These are phyloP conservation scores for Schizosaccharomyces versatilis DNA, from an alignment of 1,139 yeast genomes.

Conservation along the genomic window DNA sequence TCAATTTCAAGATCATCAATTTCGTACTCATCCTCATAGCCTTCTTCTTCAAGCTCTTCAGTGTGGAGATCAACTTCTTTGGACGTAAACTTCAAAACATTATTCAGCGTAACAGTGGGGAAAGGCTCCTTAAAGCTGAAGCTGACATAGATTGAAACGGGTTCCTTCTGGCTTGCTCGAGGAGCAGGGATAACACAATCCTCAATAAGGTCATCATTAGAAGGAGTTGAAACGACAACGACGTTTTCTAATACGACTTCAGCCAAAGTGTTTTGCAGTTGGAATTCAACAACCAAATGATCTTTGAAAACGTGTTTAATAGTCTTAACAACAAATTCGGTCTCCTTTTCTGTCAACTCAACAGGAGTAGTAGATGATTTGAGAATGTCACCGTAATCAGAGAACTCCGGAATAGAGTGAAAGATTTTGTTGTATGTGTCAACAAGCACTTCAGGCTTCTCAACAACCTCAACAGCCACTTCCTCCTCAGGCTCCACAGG, in stretches of 20 bases:
- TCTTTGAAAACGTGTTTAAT: constrained; percentile 60
- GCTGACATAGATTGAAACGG: constrained; percentile 62
- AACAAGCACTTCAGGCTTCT: constrained; percentile 16
- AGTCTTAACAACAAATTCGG: constrained; percentile 75
- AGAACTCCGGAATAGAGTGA: constrained; percentile 37
- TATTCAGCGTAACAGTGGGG: constrained; percentile 36
- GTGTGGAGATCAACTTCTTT: constrained; percentile 64
- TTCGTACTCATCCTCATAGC: constrained; percentile 78
- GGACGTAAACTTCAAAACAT: constrained; percentile 50
- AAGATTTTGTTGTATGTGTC: constrained; percentile 22
- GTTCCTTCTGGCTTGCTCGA: constrained; percentile 44
- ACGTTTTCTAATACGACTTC: constrained; percentile 62
- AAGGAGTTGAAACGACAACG: constrained; percentile 45
- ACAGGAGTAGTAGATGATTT: constrained; percentile 41
- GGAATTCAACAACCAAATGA: constrained; percentile 57
- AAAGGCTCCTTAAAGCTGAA: constrained; percentile 36
- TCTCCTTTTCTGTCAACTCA: constrained; percentile 73
- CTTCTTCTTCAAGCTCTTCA: constrained; percentile 56
- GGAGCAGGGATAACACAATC: constrained; percentile 57
- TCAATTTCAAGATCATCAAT: constrained; percentile 55
- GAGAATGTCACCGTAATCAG: constrained; percentile 47
- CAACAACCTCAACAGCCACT: constrained; percentile 8
- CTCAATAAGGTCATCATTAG: constrained; percentile 25
- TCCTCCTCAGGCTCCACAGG: constrained; percentile 9
- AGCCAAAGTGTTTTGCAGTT: constrained; percentile 63